A percentile compares a stretch with the other conserved stretches of the same genome.
Conservation (phyloP, 73 alveolate genomes). For the Strombidium stylifer region DNA sequence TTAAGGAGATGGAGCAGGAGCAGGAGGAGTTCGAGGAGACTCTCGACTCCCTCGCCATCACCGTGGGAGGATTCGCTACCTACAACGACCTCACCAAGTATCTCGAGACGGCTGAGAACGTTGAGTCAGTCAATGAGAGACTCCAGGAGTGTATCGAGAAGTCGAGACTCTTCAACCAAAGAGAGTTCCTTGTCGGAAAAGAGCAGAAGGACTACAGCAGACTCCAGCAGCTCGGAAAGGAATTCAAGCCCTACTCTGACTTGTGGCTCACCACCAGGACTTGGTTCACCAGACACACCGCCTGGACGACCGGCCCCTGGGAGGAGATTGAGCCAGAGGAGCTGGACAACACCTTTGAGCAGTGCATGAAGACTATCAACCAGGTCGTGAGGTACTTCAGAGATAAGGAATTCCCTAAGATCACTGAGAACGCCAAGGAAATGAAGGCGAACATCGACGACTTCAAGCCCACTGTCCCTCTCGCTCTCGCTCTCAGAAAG, state of each 20-base stretch:
- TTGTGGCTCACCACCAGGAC: constrained; percentile 85
- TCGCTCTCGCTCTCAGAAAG: constrained; percentile 97
- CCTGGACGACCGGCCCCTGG: constrained; percentile 87
- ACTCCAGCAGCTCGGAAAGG: constrained; percentile 87
- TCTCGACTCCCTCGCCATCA: constrained; percentile 85
- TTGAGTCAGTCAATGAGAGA: constrained; percentile 84
- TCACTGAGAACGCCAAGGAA: constrained; percentile 86
- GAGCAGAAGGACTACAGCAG: constrained; percentile 93
- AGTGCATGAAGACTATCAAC: constrained; percentile 66
- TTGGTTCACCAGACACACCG: constrained; percentile 69
- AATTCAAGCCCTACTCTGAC: constrained; percentile 81
- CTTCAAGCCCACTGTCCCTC: constrained; percentile 95
- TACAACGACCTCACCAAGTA: constrained; percentile 89
- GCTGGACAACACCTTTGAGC: constrained; percentile 79
- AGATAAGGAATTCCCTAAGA: constrained; percentile 73
- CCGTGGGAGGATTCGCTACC: constrained; percentile 88
- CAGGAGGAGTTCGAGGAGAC: constrained; percentile 92
- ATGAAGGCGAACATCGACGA: constrained; percentile 93
- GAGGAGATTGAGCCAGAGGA: constrained; percentile 79
- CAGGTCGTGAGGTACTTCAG: constrained; percentile 74
- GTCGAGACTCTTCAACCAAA: constrained; percentile 89
- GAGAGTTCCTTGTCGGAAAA: constrained; percentile 92
- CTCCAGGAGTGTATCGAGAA: constrained; percentile 86
- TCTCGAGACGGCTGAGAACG: constrained; percentile 86
- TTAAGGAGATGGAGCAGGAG: constrained; percentile 88